Conservation (phyloP, 306 rosid species). For the Vachellia pachyceras region DNA sequence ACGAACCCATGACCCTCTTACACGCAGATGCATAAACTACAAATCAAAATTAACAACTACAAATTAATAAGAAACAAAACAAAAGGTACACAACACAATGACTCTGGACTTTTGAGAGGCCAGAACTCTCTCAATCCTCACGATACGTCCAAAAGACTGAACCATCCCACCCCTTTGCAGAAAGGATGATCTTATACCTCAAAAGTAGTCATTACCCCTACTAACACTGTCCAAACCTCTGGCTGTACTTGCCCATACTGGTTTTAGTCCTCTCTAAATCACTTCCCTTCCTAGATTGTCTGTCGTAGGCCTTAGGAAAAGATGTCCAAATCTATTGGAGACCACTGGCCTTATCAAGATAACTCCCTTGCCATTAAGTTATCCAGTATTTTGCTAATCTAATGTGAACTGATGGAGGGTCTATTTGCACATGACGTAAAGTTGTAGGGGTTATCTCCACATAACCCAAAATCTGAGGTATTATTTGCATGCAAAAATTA, state of each 20-base stretch:
- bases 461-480: not conserved
- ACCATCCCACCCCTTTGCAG: not conserved
- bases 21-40: not conserved
- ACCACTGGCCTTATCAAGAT: not conserved
- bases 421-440: not conserved
- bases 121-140: not conserved
- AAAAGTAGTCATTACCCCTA: not conserved
- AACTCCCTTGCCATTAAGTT: not conserved
- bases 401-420: not conserved
- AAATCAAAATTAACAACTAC: not conserved
- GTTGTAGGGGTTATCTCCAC: not conserved
- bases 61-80: not conserved
- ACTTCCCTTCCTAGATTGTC: not conserved
- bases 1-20: not conserved
- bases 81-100: not conserved
- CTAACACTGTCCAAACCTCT: not conserved
- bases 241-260: not conserved
- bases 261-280: not conserved
- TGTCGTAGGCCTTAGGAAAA: not conserved
- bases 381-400: not conserved
- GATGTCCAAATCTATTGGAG: not conserved
- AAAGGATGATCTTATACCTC: not conserved
- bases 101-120: not conserved
- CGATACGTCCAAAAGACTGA: not conserved
- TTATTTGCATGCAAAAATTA: not conserved